Base-by-base conservation (phyloP, 2,329 filamentous ascomycete species). In the Botrytis tulipae region DNA sequence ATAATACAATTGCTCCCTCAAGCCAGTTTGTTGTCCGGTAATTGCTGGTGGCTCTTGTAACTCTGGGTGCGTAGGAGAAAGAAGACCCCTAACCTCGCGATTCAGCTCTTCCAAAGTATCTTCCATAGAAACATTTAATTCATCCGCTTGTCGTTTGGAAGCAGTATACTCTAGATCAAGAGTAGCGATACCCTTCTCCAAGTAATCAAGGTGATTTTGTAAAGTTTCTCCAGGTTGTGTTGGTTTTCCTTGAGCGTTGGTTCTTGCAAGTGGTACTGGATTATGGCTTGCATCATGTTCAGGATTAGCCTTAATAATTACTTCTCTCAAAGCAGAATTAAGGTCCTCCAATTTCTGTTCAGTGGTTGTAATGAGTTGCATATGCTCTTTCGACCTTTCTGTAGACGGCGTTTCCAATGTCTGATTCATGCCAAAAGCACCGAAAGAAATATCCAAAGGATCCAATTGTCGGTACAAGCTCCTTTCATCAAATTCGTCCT, bases 401-500 rank as follows among this genome's bases (percentile, higher is more conserved):
- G 73, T 76, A 60, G 74, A 74, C 32, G 75, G 72, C 14, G 69
- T 68, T 44, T 59, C 68, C 65, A 74, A 67, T 61, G 62, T 73
- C 3, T 76, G 70, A 32, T 73, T 74, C 35, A 73, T 62, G 59
- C 73, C 73, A n/a, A 81, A 74, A 80, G 81, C 60, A 9, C 73
- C 60, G n/a, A 74, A 76, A 54, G 77, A 76, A 35, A 84, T 86
- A 75, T 92, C 89, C 32, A 91, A 82, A 74, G 89, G 87, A 76
- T 94, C 92, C 9, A 92, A 87, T 18, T 90, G 87, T 70, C 88
- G 85, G 80, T 95, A 96, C 12, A 94, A 84, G 79, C 90, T 93
- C 73, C 90, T 87, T 76, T 96, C 93, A 78, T 97, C 93, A 78
- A 97, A 94, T 66, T 91, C 87, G 73, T 89, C 83, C 10, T 89